Base-by-base conservation (phyloP, 2,329 filamentous ascomycete genomes). In the Kalmusia sp. region DNA sequence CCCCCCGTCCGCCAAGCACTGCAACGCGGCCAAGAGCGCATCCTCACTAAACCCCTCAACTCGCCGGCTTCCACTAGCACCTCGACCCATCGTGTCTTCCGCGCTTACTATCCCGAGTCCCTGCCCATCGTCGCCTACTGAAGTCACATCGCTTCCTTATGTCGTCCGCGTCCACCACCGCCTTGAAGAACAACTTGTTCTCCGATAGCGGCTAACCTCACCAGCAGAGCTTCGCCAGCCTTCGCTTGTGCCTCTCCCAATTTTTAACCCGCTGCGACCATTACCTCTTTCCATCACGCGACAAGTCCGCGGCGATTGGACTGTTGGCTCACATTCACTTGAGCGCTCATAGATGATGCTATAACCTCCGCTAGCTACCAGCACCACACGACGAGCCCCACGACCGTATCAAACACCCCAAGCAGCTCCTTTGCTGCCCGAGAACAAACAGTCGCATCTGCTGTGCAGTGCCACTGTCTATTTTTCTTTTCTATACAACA, bases 181-280 rank as follows among this genome's bases (percentile, higher is more conserved):
- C 64, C 57, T 59, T 68, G 54, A 68, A 70, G 64, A 72, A 69
- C 67, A 66, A 63, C 46, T 52, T 69, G 66, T 73, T 73, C 67
- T 68, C 67, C 52, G 70, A 73, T 61, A 71, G 66, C 62, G 70
- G 70, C 61, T 73, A 73, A 67, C 64, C 44, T 35, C 47, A 43
- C 41, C 17, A n/a, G 22, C 44, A 56, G 39, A 43, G 49, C 58
- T 41, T 25, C 43, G 59, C 63, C 65, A 60, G 65, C 61, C 57
- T 56, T 62, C 58, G 57, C 56, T 61, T 58, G 60, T 54, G 59
- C 57, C 55, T 59, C 51, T 53, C 51, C 55, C 59, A 61, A 43
- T 52, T 62, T 64, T 61, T 68, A 66, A 62, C 67, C 68, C 58
- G 62, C 66, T 54, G 51, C 21, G 31, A 53, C 61, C 55, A 52